Evolutionary conservation across 345 rosid genomes (phyloP), one percentile per base, ranked within the genome.

Genomic region (Tarenaya hassleriana): DNA sequence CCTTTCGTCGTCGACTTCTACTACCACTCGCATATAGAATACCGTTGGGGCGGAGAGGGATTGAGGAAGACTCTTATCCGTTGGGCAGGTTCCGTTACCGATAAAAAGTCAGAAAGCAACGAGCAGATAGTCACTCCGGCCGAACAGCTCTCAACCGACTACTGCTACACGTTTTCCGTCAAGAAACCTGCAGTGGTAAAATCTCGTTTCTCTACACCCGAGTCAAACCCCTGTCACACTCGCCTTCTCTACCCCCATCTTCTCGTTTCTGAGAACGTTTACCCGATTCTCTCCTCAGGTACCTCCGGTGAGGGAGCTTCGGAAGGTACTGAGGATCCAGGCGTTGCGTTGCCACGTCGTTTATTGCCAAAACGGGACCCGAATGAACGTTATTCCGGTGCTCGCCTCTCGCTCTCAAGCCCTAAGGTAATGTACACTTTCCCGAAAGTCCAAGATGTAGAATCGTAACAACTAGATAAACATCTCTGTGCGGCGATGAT

Each of bases 41-140:
- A 94, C 50, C 85, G 94, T n/a, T 94, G 99, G 99, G 99, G 99
- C 58, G 99, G 95, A 62, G 99, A 91, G 77, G 97, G 96, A 27
- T 52, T 94, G 54, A 83, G 97, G 72, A 94, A 86, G 72, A 83
- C 97, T 66, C 56, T 94, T 70, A 76, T 94, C 55, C 91, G 94
- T 39, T 94, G 99, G 99, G 88, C 81, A 19, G 41, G 82, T 67
- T 72, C 81, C 1, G 47, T 83, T 46, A 64, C 50, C 44, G 81
- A 77, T 48, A 80, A 75, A 70, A 80, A 70, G 64, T 68, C 62
- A 18, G 82, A 66, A 37, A 71, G 47, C 20, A 73, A 55, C 38
- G 82, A 82, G 56, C 81, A 76, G 47, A 69, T 88, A 45, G 80
- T 86, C 37, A 61, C 78, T 52, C 63, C 77, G 10, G 75, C 88